Base-by-base conservation (phyloP, 768 basidiomycete species). In the Auricularia sp. region DNA sequence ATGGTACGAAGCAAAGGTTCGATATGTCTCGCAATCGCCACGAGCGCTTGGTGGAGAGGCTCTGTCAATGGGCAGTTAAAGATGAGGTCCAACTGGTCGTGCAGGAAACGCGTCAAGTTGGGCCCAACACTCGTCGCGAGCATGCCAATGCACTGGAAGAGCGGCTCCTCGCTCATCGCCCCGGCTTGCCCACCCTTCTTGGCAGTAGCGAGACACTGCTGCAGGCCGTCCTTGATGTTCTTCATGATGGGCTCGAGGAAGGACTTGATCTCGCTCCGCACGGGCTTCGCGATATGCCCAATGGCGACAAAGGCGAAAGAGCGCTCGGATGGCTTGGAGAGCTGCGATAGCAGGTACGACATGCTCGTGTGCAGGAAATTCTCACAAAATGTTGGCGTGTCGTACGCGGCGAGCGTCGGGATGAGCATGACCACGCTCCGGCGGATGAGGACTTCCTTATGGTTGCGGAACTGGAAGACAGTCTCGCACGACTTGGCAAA, bases 91-190 rank as follows among this genome's bases (percentile, higher is more conserved):
- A 99, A 84, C 68, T 98, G 90, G 71, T 98, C 97, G 74, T 98
- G 97, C 64, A 99, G 81, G 58, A 96, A 81, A 72, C 96, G 94
- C 0, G 97, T 98, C 59, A 99, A 78, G 74, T 94, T 96, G 2
- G 94, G 94, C 0, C 97, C 97, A 36, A 99, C 94, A 8, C 97
- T 92, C 1, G 87, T 84, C 1, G 95, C 93, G 53, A 99, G 79
- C 93, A 98, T 96, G 43, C 93, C 93, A 65, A 99, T 84, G 75
- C 97, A 98, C 80, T 98, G 92, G 72, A 99, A 98, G 65, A 98
- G 93, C 0, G 95, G 90, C 68, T 93, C 93, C 74, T 98, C 95
- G 16, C 88, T 87, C 2, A 91, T 90, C 1, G 93, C 91, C 71
- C 93, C 94, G 80, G 94, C 96, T 71, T 87, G 23, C 6, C 10